Evolutionary conservation across 352 stramenopile genomes (phyloP).

Genomic region (Pythium coloratum): DNA sequence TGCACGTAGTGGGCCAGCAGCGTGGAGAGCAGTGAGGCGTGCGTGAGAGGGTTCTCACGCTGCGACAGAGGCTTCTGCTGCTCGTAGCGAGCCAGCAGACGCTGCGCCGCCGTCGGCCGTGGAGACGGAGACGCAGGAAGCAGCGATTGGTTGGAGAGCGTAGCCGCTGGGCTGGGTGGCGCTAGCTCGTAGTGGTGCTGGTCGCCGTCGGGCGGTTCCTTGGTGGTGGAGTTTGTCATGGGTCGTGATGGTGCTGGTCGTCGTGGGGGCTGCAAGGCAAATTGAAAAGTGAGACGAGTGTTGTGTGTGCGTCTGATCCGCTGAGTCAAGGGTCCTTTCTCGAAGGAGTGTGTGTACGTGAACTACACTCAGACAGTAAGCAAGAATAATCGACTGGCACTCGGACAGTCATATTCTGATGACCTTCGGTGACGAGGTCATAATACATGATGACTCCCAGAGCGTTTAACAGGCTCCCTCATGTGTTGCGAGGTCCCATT

Average conservation of each 20-base stretch:
- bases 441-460: neutral
- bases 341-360: neutral
- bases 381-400: neutral
- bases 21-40: conserved; percentile 29
- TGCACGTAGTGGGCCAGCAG: conserved; percentile 31
- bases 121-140: neutral
- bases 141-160: neutral
- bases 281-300: conserved; percentile 3
- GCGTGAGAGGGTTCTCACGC: conserved; percentile 32
- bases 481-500: neutral
- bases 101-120: neutral
- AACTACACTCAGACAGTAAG: neutral
- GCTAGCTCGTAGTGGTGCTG: neutral
- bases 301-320: neutral
- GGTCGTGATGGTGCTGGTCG: neutral
- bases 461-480: neutral
- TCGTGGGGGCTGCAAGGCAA: neutral
- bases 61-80: conserved; percentile 8
- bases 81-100: conserved; percentile 7
- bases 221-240: neutral
- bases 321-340: neutral
- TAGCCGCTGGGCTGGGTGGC: neutral
- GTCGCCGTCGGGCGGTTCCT: neutral
- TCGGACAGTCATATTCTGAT: no score
- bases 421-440: neutral